phyloP scores from a whole-genome alignment of 768 basidiomycete species.

The Xerocomellus amylosporus region DNA sequence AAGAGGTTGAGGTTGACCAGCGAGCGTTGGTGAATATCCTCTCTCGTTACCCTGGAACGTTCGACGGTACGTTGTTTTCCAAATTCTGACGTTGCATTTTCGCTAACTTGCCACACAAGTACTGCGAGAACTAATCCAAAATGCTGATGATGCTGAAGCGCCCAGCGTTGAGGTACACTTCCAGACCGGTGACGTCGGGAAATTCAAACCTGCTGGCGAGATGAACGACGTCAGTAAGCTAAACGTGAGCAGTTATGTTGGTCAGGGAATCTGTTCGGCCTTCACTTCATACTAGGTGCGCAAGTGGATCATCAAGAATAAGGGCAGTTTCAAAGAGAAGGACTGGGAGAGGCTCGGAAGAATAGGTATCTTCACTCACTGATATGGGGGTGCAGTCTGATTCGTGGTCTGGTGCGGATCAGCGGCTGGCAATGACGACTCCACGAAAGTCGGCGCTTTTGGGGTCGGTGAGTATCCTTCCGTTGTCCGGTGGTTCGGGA shows the following conservation, averaged over 20 bases:
- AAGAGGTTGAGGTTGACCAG: conserved; percentile 20
- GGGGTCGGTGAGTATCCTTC: conserved; percentile 9
- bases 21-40: conserved; percentile 16
- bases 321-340: background rate
- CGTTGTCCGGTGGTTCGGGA: background rate
- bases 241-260: background rate
- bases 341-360: conserved; percentile 15
- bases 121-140: conserved; percentile 54
- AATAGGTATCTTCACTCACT: conserved; percentile 7
- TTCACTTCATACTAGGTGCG: conserved; percentile 1
- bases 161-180: conserved; percentile 37
- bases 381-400: background rate
- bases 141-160: conserved; percentile 51
- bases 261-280: background rate
- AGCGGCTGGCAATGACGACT: conserved; percentile 14
- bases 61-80: conserved; percentile 2
- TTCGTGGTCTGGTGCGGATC: background rate
- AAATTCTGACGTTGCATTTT: background rate
- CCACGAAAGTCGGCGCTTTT: conserved; percentile 16
- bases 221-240: background rate
- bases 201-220: background rate
- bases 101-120: conserved; percentile 25
- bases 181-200: conserved; percentile 21
- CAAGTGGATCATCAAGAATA: conserved; percentile 17
- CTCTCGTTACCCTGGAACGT: conserved; percentile 16